Evolutionary conservation across 2,329 filamentous ascomycete genomes (phyloP).

Genomic region (Cladosporium sp.): DNA sequence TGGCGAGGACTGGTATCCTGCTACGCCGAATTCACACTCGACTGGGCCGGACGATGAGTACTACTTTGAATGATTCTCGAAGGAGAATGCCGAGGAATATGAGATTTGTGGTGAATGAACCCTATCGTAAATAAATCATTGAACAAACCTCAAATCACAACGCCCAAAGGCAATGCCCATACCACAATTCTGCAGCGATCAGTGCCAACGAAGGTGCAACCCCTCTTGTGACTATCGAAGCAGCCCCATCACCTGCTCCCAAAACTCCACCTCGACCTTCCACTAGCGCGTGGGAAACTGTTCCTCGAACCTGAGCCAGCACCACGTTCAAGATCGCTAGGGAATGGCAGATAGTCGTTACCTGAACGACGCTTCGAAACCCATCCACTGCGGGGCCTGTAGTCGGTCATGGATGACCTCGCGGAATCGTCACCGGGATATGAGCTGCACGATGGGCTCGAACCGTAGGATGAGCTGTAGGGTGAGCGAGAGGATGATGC

Average conservation of each 20-base stretch:
- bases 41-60: constrained; percentile 7
- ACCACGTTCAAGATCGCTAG: background rate
- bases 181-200: background rate
- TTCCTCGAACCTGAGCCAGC: background rate
- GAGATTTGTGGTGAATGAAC: background rate
- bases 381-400: background rate
- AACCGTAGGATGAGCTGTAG: background rate
- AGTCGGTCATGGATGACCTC: background rate
- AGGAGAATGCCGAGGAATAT: background rate
- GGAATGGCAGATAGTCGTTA: background rate
- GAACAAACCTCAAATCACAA: background rate
- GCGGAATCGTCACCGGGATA: background rate
- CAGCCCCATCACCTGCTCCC: background rate
- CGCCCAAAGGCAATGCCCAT: background rate
- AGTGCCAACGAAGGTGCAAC: background rate
- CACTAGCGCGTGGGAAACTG: background rate
- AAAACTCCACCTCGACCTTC: background rate
- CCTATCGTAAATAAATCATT: background rate
- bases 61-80: background rate
- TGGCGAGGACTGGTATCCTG: constrained; percentile 15
- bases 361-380: background rate
- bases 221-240: background rate
- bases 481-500: background rate
- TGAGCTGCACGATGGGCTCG: background rate
- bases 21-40: background rate